These are phyloP conservation scores for Moesziomyces aphidis DNA, from an alignment of 1,284 basidiomycete genomes.

Conservation along the genomic window DNA sequence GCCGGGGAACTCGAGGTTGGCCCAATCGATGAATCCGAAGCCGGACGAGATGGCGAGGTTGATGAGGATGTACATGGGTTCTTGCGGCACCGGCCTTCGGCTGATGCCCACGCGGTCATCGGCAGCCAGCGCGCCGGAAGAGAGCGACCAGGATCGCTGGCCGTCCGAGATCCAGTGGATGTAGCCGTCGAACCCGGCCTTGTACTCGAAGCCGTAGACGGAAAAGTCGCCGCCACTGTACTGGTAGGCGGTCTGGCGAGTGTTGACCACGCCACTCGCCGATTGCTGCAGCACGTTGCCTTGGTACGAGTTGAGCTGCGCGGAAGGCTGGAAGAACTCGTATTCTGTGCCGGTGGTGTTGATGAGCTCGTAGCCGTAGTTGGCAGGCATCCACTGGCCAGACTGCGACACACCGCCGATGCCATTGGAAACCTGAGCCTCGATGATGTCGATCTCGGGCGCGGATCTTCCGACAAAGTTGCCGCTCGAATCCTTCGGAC, in stretches of 20 bases:
- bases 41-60: conserved; percentile 62
- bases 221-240: conserved; percentile 51
- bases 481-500: conserved; percentile 76
- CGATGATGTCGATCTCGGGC: conserved; percentile 78
- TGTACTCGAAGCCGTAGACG: conserved; percentile 68
- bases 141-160: conserved; percentile 70
- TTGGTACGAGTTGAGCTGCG: conserved; percentile 56
- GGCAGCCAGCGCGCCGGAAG: conserved; percentile 77
- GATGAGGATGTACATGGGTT: conserved; percentile 62
- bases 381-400: conserved; percentile 79
- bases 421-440: conserved; percentile 71
- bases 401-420: conserved; percentile 79
- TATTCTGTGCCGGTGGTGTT: conserved; percentile 59
- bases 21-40: conserved; percentile 49
- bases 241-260: conserved; percentile 57
- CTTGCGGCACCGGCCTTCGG: conserved; percentile 51
- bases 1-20: conserved; percentile 40
- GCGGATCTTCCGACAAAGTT: conserved; percentile 77
- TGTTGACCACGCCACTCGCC: conserved; percentile 54
- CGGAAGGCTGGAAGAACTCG: conserved; percentile 42
- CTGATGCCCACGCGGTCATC: conserved; percentile 69
- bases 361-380: conserved; percentile 67
- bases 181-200: conserved; percentile 73
- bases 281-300: conserved; percentile 64
- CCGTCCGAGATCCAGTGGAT: conserved; percentile 73